These are phyloP conservation scores for Blepharisma stoltei DNA, from an alignment of 73 alveolate genomes.

Conservation along the genomic window DNA sequence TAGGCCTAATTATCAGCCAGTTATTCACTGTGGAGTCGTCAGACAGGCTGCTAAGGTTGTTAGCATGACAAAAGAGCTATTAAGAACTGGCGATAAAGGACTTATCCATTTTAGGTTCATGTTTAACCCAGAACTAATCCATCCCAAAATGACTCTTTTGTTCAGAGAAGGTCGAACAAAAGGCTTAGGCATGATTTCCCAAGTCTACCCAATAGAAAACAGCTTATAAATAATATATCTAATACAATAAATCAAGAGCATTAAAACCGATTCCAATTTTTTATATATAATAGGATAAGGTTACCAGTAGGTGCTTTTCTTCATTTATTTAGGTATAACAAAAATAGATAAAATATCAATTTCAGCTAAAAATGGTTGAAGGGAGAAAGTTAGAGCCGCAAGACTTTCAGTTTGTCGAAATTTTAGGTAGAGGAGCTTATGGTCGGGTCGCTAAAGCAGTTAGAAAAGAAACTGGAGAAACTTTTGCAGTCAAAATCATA, in stretches of 20 bases:
- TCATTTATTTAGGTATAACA: too few relatives aligned
- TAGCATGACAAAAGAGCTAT: conserved; percentile 71
- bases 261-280: too few relatives aligned
- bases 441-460: conserved; percentile 26
- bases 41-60: conserved; percentile 88
- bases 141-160: conserved; percentile 70
- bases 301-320: too few relatives aligned
- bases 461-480: conserved; percentile 28
- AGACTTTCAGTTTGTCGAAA: neutral
- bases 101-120: conserved; percentile 68
- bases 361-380: conserved; percentile 18
- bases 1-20: conserved; percentile 74
- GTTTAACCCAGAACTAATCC: conserved; percentile 73
- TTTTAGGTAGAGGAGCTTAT: conserved; percentile 31
- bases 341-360: too few relatives aligned
- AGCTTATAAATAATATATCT: neutral
- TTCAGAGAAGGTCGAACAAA: conserved; percentile 96
- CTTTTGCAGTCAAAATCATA: conserved; percentile 19
- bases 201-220: conserved; percentile 31
- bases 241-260: too few relatives aligned
- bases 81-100: conserved; percentile 92
- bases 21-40: conserved; percentile 89
- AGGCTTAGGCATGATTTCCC: conserved; percentile 76
- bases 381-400: neutral
- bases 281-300: too few relatives aligned